These are phyloP conservation scores for Pseudogymnoascus sp. DNA, from an alignment of 2,329 filamentous ascomycete genomes.

Conservation along the genomic window DNA sequence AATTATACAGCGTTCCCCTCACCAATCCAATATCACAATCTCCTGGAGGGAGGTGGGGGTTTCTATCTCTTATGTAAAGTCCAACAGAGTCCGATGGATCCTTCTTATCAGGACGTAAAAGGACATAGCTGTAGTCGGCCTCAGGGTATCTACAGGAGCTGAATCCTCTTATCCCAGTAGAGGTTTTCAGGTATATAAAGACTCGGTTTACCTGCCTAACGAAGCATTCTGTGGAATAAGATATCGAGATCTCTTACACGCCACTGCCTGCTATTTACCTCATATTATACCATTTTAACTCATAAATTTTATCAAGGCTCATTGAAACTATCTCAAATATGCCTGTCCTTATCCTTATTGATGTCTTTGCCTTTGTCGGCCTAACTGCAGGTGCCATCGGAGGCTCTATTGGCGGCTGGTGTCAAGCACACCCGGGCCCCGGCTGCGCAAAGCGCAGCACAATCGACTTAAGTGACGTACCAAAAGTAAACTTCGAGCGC, in stretches of 20 bases:
- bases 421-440: background rate
- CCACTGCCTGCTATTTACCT: background rate
- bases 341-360: too few relatives aligned
- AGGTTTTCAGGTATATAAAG: background rate
- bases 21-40: too few relatives aligned
- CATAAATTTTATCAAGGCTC: background rate
- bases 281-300: background rate
- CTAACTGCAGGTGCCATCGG: background rate
- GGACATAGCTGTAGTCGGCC: background rate
- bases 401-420: background rate
- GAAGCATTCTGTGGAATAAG: background rate
- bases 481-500: background rate
- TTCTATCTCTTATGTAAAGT: background rate
- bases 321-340: background rate
- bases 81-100: background rate
- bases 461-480: background rate
- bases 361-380: too few relatives aligned
- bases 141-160: background rate
- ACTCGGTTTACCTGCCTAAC: background rate
- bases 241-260: background rate
- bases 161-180: background rate
- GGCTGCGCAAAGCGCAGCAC: background rate
- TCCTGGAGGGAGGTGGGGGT: too few relatives aligned
- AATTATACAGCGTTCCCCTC: too few relatives aligned
- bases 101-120: background rate